Percentiles rank a stretch among this genome's conserved stretches.
Evolutionary conservation across 2,329 filamentous ascomycete genomes (phyloP).

Genomic region (Penicillium sp.): DNA sequence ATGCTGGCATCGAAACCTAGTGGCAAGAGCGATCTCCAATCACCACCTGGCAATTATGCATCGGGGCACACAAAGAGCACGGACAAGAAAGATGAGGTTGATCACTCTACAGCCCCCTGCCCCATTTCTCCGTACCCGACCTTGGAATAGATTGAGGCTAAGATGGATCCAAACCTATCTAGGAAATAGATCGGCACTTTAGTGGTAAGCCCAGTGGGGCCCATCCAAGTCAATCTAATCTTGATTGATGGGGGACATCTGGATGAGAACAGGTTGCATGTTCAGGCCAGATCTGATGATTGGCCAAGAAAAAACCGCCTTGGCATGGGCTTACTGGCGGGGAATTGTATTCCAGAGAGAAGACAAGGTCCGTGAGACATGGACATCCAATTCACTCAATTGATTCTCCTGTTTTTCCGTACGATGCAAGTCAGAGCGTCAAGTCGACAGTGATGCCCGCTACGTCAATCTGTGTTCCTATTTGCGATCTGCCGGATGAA

Average conservation of each 20-base stretch:
- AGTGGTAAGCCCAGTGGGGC: neutral
- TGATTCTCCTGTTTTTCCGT: neutral
- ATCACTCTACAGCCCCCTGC: neutral
- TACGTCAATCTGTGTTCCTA: fast-evolving
- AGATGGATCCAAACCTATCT: neutral
- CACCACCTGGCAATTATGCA: neutral
- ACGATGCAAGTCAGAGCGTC: neutral
- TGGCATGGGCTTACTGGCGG: neutral
- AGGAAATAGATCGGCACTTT: neutral
- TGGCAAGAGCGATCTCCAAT: neutral
- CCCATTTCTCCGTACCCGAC: neutral
- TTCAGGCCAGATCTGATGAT: neutral
- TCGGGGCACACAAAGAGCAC: neutral
- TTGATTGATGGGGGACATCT: neutral
- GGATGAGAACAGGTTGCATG: neutral
- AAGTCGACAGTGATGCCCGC: neutral
- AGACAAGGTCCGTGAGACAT: neutral
- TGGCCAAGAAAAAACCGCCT: neutral
- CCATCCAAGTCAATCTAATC: neutral
- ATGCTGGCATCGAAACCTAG: neutral
- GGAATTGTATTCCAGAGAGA: neutral
- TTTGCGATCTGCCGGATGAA: too few relatives aligned
- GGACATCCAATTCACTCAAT: neutral
- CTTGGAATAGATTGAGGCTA: neutral
- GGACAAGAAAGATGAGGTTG: neutral